Percentiles rank a stretch among this genome's conserved stretches.
phyloP scores from a whole-genome alignment of 108 stramenopile species.

The Fistulifera pelliculosa region DNA sequence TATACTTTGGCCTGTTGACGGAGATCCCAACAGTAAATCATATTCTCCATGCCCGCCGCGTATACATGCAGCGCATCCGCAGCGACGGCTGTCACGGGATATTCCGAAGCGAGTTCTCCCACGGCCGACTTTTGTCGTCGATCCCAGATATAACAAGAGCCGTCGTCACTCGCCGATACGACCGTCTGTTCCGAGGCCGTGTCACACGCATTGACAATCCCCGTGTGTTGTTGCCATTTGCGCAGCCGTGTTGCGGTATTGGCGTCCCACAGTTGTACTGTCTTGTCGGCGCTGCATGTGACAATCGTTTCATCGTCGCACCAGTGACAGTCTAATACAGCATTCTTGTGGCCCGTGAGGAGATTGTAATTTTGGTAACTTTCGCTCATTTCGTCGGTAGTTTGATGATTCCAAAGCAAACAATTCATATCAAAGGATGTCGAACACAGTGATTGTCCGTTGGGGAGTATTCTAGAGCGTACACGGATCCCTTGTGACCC shows the following conservation, averaged over 20 bases:
- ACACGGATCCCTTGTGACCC: constrained; percentile 83
- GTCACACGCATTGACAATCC: constrained; percentile 57
- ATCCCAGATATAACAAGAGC: constrained; percentile 72
- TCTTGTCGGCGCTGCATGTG: constrained; percentile 76
- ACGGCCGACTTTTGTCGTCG: constrained; percentile 40
- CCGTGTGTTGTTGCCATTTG: constrained; percentile 43
- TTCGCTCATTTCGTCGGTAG: constrained; percentile 19
- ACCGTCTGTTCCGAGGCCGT: constrained; percentile 21
- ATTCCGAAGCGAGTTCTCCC: constrained; percentile 13
- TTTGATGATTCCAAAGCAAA: constrained; percentile 69
- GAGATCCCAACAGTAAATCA: constrained; percentile 75
- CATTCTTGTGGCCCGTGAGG: constrained; percentile 76
- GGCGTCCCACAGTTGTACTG: constrained; percentile 63
- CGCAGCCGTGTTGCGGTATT: constrained; percentile 43
- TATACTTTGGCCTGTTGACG: constrained; percentile 7
- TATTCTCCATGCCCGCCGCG: constrained; percentile 80
- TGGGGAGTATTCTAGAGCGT: constrained; percentile 67
- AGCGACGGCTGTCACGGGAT: constrained; percentile 76
- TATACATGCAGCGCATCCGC: constrained; percentile 59
- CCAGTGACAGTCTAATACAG: constrained; percentile 72
- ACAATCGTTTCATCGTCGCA: constrained; percentile 42
- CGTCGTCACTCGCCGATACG: constrained; percentile 72
- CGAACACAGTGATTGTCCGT: constrained; percentile 54
- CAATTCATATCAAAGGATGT: constrained; percentile 69
- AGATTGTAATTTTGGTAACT: too few relatives aligned